A percentile compares a stretch with the other conserved stretches of the same genome.
Conservation (phyloP, 2,329 filamentous ascomycete species). For the Penicillium nordicum region DNA sequence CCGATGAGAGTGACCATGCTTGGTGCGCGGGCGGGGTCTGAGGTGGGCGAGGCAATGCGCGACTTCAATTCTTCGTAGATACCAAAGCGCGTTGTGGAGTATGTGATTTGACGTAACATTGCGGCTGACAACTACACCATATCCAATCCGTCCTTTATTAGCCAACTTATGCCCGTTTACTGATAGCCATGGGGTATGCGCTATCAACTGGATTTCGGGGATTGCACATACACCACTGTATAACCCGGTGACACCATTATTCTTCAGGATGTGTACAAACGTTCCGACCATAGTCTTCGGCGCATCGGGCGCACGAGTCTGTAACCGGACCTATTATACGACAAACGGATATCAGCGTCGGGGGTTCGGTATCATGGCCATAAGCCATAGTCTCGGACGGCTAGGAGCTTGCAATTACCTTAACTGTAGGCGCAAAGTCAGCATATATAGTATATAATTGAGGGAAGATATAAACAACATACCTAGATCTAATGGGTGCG, state of each 20-base stretch:
- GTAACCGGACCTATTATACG: slow-evolving; percentile 68
- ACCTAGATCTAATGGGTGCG: slow-evolving; percentile 91
- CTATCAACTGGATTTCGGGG: neutral
- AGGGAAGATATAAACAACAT: slow-evolving; percentile 41
- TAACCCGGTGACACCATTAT: slow-evolving; percentile 73
- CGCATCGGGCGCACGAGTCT: slow-evolving; percentile 73
- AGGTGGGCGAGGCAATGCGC: slow-evolving; percentile 49
- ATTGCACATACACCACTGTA: slow-evolving; percentile 68
- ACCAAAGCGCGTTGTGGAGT: slow-evolving; percentile 93
- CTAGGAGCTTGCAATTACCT: slow-evolving; percentile 40
- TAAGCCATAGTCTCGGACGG: slow-evolving; percentile 5
- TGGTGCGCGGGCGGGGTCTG: slow-evolving; percentile 48
- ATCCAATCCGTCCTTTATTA: slow-evolving; percentile 4
- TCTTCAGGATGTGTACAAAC: slow-evolving; percentile 73
- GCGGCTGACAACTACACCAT: slow-evolving; percentile 71
- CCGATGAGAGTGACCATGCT: slow-evolving; percentile 74
- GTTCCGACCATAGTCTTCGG: slow-evolving; percentile 82
- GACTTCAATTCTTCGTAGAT: slow-evolving; percentile 92
- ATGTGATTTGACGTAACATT: slow-evolving; percentile 88
- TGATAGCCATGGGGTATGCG: neutral
- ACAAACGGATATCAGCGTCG: slow-evolving; percentile 15
- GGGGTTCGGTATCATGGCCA: slow-evolving; percentile 1
- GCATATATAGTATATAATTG: slow-evolving; percentile 2
- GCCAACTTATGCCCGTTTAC: neutral
- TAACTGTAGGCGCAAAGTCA: slow-evolving; percentile 47